Percentiles rank a stretch among this genome's conserved stretches.
Evolutionary conservation across 257 asterid genomes (phyloP).

Genomic region (Solanum virginianum): DNA sequence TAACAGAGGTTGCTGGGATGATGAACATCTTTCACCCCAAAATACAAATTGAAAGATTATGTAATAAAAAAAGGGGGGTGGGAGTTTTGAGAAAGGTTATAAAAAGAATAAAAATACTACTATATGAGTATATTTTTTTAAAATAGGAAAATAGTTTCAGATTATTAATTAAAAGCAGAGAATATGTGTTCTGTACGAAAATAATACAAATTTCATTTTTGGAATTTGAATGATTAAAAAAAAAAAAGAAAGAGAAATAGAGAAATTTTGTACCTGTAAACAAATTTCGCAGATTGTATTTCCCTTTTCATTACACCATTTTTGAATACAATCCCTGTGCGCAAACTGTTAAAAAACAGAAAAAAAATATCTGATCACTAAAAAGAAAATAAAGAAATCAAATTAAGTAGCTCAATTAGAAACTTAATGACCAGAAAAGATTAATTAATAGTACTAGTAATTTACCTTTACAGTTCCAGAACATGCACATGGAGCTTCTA

Average conservation of each 20-base stretch:
- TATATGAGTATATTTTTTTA: neutral
- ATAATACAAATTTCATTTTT: neutral
- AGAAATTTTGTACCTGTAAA: slow-evolving; percentile 37
- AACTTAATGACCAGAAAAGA: neutral
- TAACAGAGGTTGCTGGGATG: too few species aligned
- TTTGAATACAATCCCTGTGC: slow-evolving; percentile 89
- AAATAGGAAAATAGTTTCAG: neutral
- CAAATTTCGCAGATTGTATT: slow-evolving; percentile 81
- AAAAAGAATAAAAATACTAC: too few species aligned
- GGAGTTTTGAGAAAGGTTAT: neutral
- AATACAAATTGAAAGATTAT: too few species aligned
- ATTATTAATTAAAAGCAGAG: neutral
- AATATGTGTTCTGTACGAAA: neutral
- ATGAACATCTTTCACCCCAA: too few species aligned
- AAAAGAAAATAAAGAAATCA: neutral
- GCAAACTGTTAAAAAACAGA: slow-evolving; percentile 41
- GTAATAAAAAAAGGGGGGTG: neutral
- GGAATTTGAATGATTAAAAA: neutral
- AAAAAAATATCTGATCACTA: neutral
- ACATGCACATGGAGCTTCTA: slow-evolving; percentile 82
- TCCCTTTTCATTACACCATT: slow-evolving; percentile 94
- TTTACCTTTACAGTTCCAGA: slow-evolving; percentile 82
- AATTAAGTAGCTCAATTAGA: neutral
- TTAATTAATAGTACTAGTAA: neutral
- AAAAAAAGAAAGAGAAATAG: neutral